These are phyloP conservation scores for Spiromastix sp. DNA, from an alignment of 2,329 filamentous ascomycete species.

Conservation along the genomic window DNA sequence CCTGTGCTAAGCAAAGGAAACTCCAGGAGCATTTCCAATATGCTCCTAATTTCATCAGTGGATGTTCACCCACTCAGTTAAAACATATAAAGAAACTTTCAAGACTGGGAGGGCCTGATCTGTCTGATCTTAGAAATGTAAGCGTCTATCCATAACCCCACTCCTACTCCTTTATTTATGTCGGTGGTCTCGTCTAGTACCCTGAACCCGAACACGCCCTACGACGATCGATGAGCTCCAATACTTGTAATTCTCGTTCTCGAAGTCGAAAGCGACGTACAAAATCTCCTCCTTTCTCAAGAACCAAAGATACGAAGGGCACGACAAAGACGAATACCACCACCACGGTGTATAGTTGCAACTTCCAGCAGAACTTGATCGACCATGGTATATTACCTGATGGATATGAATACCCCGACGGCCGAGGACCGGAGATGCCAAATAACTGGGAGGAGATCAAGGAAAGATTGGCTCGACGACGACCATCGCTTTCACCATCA, in stretches of 20 bases:
- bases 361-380: constrained; percentile 29
- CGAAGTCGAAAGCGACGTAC: constrained; percentile 2
- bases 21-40: constrained; percentile 1
- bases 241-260: constrained; percentile 10
- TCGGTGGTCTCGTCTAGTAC: constrained; percentile 14
- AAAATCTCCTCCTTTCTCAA: background rate
- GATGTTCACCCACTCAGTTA: constrained; percentile 3
- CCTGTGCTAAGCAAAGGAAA: constrained; percentile 4
- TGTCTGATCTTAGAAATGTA: constrained; percentile 26
- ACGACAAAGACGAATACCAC: constrained; percentile 16
- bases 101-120: constrained; percentile 24
- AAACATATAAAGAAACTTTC: constrained; percentile 18
- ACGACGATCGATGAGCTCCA: constrained; percentile 13
- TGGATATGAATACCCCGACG: constrained; percentile 16
- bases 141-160: constrained; percentile 9
- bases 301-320: constrained; percentile 13
- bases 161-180: background rate
- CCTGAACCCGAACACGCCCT: constrained; percentile 10
- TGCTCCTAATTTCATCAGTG: constrained; percentile 3
- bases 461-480: constrained; percentile 16
- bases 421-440: constrained; percentile 17
- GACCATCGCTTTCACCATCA: constrained; percentile 28
- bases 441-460: constrained; percentile 22
- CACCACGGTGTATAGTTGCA: constrained; percentile 21
- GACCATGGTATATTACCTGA: constrained; percentile 23